phyloP scores from a whole-genome alignment of 2,329 filamentous ascomycete species.

The Zalaria obscura region DNA sequence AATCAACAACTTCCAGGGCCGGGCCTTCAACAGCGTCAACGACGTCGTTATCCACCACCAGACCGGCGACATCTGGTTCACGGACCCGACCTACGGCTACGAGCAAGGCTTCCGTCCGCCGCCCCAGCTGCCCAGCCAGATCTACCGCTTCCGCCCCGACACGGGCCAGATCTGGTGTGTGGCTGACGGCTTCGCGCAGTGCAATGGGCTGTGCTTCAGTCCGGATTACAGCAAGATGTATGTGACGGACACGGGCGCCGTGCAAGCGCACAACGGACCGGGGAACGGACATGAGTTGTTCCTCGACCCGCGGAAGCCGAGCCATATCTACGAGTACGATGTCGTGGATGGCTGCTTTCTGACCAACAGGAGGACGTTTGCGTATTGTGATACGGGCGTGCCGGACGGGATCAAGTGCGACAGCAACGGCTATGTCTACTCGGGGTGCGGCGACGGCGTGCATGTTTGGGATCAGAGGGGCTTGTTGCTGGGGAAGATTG shows the following conservation, averaged over 20 bases:
- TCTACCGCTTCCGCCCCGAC: conserved; percentile 39
- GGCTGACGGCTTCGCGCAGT: conserved; percentile 41
- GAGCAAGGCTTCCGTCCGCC: conserved; percentile 42
- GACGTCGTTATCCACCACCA: conserved; percentile 37
- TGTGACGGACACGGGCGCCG: conserved; percentile 42
- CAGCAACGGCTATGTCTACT: conserved; percentile 40
- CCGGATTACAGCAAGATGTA: conserved; percentile 39
- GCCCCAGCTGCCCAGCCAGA: conserved; percentile 41
- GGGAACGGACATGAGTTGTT: conserved; percentile 9
- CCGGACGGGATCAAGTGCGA: conserved; percentile 47
- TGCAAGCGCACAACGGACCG: conserved; percentile 15
- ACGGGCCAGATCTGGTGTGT: conserved; percentile 40
- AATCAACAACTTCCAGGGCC: conserved; percentile 45
- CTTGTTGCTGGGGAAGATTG: conserved; percentile 42
- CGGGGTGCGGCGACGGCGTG: conserved; percentile 40
- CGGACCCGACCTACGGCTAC: conserved; percentile 46
- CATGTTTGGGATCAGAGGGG: conserved; percentile 39
- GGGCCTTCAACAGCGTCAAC: conserved; percentile 45
- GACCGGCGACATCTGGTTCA: conserved; percentile 50
- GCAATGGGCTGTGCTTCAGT: conserved; percentile 45
- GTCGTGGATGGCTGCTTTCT: conserved; percentile 15
- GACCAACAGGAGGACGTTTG: conserved; percentile 30
- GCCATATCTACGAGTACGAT: conserved; percentile 23
- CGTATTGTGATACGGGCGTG: conserved; percentile 36
- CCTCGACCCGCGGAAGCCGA: conserved; percentile 19